Base-by-base conservation (phyloP, 805 yeast genomes). In the Candida mattraensis region DNA sequence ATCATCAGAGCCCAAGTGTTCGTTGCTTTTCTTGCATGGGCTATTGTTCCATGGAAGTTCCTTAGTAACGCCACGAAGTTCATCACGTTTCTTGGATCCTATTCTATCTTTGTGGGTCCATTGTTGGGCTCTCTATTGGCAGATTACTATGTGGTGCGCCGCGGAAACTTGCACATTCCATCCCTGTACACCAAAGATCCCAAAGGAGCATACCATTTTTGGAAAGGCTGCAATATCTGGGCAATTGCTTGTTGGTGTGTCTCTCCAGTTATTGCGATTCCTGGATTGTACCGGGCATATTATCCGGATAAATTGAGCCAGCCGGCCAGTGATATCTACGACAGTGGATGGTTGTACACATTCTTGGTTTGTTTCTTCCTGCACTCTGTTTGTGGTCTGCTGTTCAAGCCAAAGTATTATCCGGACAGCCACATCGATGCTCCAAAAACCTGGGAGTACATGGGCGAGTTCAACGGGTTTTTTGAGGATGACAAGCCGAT, bases 241-340 rank as follows among this genome's bases (percentile, higher is more conserved):
- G 57, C 37, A 12, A 42, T 18, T 18, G 27, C 25, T 5, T 45
- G 41, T 22, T 51, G 53, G 55, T 39, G 20, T 24, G 27, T 39
- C 13, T 46, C 41, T 33, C 58, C 53, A 10, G 25, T 48, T 4
- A 37, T 53, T 14, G 56, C 53, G 10, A 54, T 56, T 26, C 58
- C 58, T 6, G 60, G 61, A 18, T 36, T 56, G 18, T 56, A 55
- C 37, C 47, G 53, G 14, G 51, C 58, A 15, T 49, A 49, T 27
- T 44, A 52, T 16, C 40, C 55, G 4, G 34, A 34, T 3, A 21
- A 37, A 8, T 26, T 48, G 18, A 27, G 46, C 11, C 43, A 40
- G 13, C 12, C 33, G 18, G 53, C 54, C 11, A 37, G 44, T 18
- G 37, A 53, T 32, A 53, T 51, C 32, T 51, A 44, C 30, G 40